A percentile compares a stretch with the other conserved stretches of the same genome.
phyloP scores from a whole-genome alignment of 2,329 filamentous ascomycete genomes.

The Aspergillus jensenii region DNA sequence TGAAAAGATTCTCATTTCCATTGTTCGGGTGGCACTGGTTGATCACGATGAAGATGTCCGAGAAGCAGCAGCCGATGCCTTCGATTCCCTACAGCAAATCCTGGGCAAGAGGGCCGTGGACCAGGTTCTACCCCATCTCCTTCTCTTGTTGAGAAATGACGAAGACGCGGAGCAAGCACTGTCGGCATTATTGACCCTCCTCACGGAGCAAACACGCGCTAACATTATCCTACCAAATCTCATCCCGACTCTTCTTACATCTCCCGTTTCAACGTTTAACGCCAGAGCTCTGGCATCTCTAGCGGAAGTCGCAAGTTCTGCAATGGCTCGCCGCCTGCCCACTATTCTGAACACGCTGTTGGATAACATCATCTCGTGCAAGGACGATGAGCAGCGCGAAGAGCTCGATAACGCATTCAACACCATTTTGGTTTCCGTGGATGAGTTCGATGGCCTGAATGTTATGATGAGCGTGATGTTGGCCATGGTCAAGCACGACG shows the following conservation, averaged over 20 bases:
- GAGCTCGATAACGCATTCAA: slow-evolving; percentile 84
- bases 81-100: slow-evolving; percentile 90
- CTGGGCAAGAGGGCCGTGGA: slow-evolving; percentile 93
- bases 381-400: slow-evolving; percentile 69
- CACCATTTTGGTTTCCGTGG: slow-evolving; percentile 85
- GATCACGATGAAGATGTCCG: slow-evolving; percentile 87
- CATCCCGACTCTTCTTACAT: slow-evolving; percentile 85
- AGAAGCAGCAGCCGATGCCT: slow-evolving; percentile 94
- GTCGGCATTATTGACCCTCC: slow-evolving; percentile 85
- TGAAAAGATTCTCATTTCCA: slow-evolving; percentile 90
- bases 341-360: slow-evolving; percentile 90
- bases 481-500: slow-evolving; percentile 84
- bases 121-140: slow-evolving; percentile 87
- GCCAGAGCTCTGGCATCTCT: slow-evolving; percentile 90
- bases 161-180: slow-evolving; percentile 88
- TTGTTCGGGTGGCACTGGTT: slow-evolving; percentile 87
- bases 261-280: slow-evolving; percentile 92
- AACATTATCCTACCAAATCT: slow-evolving; percentile 97
- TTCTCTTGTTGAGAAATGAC: slow-evolving; percentile 83
- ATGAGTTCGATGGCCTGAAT: slow-evolving; percentile 94
- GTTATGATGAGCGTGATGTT: slow-evolving; percentile 93
- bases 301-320: slow-evolving; percentile 82
- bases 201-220: slow-evolving; percentile 89
- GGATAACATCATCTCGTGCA: slow-evolving; percentile 77
- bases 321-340: slow-evolving; percentile 87